A percentile compares a stretch with the other conserved stretches of the same genome.
phyloP scores from a whole-genome alignment of 768 basidiomycete species.

The Boletus barrowsii region DNA sequence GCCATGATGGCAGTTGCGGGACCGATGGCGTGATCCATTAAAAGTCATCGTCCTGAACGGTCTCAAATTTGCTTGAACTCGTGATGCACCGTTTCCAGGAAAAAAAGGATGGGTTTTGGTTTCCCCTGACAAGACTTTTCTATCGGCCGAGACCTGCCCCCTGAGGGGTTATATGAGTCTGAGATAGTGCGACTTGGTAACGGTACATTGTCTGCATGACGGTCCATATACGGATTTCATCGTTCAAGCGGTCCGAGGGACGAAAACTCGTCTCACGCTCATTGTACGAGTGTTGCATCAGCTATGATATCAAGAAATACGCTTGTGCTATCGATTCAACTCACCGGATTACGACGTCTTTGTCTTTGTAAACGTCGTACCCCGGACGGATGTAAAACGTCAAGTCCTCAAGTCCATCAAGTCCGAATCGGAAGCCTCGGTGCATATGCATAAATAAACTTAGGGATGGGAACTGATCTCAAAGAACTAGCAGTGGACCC shows the following conservation, averaged over 20 bases:
- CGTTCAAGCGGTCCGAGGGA: background rate
- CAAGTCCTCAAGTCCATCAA: background rate
- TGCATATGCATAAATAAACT: background rate
- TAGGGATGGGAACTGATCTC: constrained; percentile 9
- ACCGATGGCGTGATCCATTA: background rate
- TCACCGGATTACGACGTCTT: background rate
- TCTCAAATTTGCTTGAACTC: background rate
- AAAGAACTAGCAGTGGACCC: background rate
- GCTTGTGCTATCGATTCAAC: too few species aligned
- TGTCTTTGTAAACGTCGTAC: background rate
- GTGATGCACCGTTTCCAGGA: background rate
- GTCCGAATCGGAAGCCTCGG: background rate
- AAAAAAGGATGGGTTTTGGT: background rate
- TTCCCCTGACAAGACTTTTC: background rate
- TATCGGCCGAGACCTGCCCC: background rate
- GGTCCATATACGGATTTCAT: constrained; percentile 3
- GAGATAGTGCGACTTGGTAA: background rate
- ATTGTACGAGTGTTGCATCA: background rate
- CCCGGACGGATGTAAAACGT: background rate
- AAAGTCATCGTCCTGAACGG: background rate
- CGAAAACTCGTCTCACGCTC: constrained; percentile 5
- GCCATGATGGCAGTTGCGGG: background rate
- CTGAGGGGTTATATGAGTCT: constrained; percentile 7
- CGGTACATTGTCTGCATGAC: constrained; percentile 2
- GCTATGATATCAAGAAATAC: too few species aligned